phyloP scores from a whole-genome alignment of 2,329 filamentous ascomycete species.

The Myriosclerotinia duriaeana region DNA sequence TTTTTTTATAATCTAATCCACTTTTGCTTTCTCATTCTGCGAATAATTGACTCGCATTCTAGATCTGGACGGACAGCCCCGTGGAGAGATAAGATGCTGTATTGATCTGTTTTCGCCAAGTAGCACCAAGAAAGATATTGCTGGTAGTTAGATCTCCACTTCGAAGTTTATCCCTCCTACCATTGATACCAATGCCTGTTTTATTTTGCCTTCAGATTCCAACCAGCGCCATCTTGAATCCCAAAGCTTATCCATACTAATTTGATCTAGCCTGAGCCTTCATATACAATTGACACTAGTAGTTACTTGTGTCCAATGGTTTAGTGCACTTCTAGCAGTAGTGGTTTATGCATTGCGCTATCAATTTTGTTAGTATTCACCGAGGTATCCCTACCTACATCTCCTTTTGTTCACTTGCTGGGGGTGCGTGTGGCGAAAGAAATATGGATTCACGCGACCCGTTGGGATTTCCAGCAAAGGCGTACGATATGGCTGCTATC shows the following conservation, averaged over 20 bases:
- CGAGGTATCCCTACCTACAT: not conserved
- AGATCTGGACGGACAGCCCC: not conserved
- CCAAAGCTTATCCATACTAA: not conserved
- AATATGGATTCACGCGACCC: not conserved
- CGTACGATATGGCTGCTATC: slow-evolving; percentile 13
- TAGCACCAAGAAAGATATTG: not conserved
- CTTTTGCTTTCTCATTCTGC: not conserved
- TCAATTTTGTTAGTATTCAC: not conserved
- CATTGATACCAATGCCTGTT: not conserved
- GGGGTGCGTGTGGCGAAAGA: not conserved
- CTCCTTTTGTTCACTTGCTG: not conserved
- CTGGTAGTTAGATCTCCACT: not conserved
- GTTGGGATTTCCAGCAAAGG: slow-evolving; percentile 4
- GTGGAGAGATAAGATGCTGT: not conserved
- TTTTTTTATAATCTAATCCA: not conserved
- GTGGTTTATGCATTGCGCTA: not conserved
- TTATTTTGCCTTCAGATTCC: not conserved
- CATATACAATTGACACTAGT: not conserved
- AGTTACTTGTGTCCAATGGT: not conserved
- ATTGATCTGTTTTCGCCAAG: not conserved
- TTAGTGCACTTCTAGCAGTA: not conserved
- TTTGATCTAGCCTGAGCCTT: not conserved
- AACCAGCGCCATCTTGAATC: not conserved
- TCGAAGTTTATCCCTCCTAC: slow-evolving; percentile 1
- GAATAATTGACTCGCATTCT: not conserved